Percentiles rank a stretch among this genome's conserved stretches.
Evolutionary conservation across 2,329 filamentous ascomycete species (phyloP).

Genomic region (Arachnomyces sp.): DNA sequence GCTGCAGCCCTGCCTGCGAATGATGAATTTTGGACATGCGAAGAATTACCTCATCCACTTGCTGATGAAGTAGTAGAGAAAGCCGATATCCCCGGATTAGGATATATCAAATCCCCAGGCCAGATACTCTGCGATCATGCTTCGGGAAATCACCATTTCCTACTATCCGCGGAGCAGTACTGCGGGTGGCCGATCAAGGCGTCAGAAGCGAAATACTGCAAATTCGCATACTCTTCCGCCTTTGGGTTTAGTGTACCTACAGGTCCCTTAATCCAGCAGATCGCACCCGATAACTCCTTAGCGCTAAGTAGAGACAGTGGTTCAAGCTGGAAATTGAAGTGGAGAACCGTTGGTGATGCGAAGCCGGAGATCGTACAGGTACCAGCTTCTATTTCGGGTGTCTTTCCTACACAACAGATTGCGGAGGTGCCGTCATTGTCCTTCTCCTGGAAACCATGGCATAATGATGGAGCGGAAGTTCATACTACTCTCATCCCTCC

Average conservation of each 20-base stretch:
- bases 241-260: conserved; percentile 41
- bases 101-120: conserved; percentile 24
- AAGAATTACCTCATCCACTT: conserved; percentile 32
- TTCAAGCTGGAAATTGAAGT: conserved; percentile 33
- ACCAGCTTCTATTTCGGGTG: background rate
- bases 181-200: conserved; percentile 33
- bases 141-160: conserved; percentile 33
- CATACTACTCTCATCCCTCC: conserved; percentile 32
- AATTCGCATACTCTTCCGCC: conserved; percentile 44
- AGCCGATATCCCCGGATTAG: background rate
- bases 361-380: background rate
- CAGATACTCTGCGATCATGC: conserved; percentile 40
- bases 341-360: conserved; percentile 18
- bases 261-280: conserved; percentile 31
- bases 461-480: conserved; percentile 9
- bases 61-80: conserved; percentile 5
- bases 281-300: conserved; percentile 34
- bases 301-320: conserved; percentile 31
- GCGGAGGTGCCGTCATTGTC: background rate
- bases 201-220: conserved; percentile 40
- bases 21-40: conserved; percentile 40
- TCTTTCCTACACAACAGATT: background rate
- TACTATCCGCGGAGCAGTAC: conserved; percentile 37
- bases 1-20: conserved; percentile 29
- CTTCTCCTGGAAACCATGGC: background rate